Percentiles rank a stretch among this genome's conserved stretches.
phyloP scores from a whole-genome alignment of 2,329 filamentous ascomycete genomes.

The Aspergillus vadensis region DNA sequence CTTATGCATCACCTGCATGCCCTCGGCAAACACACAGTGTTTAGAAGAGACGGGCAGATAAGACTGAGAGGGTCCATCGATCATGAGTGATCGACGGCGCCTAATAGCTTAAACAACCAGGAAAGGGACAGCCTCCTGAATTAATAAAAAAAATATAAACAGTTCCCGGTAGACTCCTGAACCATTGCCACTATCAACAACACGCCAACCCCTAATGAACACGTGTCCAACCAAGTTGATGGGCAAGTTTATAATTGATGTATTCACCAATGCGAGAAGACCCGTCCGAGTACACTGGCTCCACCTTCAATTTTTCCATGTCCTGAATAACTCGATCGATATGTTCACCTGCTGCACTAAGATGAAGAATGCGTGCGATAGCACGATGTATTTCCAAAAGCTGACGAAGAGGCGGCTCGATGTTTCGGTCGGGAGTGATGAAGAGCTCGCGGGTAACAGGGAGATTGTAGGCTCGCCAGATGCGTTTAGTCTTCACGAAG shows the following conservation, averaged over 20 bases:
- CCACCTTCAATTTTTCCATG: constrained; percentile 18
- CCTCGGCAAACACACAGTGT: no score
- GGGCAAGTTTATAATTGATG: constrained; percentile 1
- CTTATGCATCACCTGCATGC: no score
- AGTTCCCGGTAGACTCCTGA: no score
- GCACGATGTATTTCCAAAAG: constrained; percentile 27
- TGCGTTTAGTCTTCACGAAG: constrained; percentile 6
- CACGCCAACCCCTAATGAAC: no score
- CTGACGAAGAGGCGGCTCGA: constrained; percentile 33
- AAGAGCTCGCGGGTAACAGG: constrained; percentile 11
- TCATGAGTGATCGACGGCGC: no score
- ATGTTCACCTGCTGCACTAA: constrained; percentile 20
- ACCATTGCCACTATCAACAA: no score
- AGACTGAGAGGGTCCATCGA: no score
- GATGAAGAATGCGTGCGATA: constrained; percentile 28
- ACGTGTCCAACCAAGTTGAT: no score
- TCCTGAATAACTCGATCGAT: constrained; percentile 27
- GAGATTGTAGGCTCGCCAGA: background rate
- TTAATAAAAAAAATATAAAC: no score
- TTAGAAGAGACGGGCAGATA: no score
- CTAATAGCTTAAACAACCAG: no score
- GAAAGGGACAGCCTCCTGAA: no score
- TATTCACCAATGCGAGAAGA: constrained; percentile 15
- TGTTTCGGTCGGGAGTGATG: constrained; percentile 25
- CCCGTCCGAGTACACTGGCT: background rate